Evolutionary conservation across 257 asterid species (phyloP).

Genomic region (Solanum virginianum): DNA sequence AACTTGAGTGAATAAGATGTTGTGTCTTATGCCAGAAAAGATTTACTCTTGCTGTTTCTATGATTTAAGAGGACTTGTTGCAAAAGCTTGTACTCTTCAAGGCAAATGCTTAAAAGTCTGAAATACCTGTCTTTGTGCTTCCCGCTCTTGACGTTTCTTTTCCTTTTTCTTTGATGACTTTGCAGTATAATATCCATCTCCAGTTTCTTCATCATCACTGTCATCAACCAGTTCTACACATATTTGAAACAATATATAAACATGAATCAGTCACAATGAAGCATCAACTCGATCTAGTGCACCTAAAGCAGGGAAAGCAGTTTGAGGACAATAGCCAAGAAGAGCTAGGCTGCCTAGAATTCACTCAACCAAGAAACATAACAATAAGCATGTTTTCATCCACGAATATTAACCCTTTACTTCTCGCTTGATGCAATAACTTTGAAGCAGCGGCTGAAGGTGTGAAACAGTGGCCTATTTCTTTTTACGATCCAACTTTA

Average conservation of each 20-base stretch:
- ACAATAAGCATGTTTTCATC: not conserved
- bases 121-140: slow-evolving; percentile 77
- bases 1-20: not conserved
- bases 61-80: not conserved
- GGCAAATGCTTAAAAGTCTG: not conserved
- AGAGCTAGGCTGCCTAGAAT: not conserved
- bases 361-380: not conserved
- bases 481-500: not conserved
- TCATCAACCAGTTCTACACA: slow-evolving; percentile 47
- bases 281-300: not conserved
- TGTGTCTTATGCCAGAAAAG: not conserved
- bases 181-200: slow-evolving; percentile 45
- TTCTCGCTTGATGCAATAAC: not conserved
- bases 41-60: not conserved
- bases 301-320: not conserved
- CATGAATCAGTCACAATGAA: not conserved
- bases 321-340: not conserved
- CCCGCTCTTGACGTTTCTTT: slow-evolving; percentile 87
- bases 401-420: not conserved
- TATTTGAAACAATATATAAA: not conserved
- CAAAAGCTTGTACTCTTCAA: not conserved
- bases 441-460: not conserved
- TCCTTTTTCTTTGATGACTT: slow-evolving; percentile 68
- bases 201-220: slow-evolving; percentile 77
- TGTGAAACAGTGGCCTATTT: not conserved